phyloP scores from a whole-genome alignment of 768 basidiomycete genomes.

The Serendipita sp. region DNA sequence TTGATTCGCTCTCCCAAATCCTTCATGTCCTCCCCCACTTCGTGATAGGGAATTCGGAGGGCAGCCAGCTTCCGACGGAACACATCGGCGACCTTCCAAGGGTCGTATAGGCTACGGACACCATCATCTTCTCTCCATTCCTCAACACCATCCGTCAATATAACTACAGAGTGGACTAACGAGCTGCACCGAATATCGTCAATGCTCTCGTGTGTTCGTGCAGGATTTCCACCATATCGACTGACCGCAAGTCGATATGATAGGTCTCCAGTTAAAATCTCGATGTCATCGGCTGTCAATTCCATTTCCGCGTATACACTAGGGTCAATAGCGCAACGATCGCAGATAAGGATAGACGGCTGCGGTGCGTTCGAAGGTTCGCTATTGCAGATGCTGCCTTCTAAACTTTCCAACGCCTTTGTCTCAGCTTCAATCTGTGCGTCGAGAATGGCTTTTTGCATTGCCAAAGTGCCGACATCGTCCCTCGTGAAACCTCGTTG shows the following conservation, averaged over 20 bases:
- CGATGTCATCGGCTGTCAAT: constrained; percentile 17
- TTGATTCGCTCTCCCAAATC: constrained; percentile 19
- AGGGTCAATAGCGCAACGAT: constrained; percentile 49
- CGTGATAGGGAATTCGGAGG: constrained; percentile 28
- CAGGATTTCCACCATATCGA: constrained; percentile 18
- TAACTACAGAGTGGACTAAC: constrained; percentile 29
- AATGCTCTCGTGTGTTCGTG: constrained; percentile 21
- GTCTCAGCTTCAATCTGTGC: constrained; percentile 36
- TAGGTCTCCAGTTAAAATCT: neutral
- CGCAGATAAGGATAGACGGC: constrained; percentile 28
- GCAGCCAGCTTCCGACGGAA: constrained; percentile 27
- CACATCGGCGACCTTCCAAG: constrained; percentile 12
- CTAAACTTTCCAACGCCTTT: constrained; percentile 11
- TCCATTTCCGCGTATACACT: constrained; percentile 43
- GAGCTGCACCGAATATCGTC: constrained; percentile 19
- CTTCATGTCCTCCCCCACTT: constrained; percentile 31
- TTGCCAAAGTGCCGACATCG: constrained; percentile 33
- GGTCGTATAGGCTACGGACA: constrained; percentile 37
- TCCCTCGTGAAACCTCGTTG: constrained; percentile 35
- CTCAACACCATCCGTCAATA: constrained; percentile 37
- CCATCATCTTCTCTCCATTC: constrained; percentile 54
- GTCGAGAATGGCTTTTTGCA: constrained; percentile 48
- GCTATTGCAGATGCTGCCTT: neutral
- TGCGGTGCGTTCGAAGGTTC: neutral
- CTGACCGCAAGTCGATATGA: neutral